phyloP scores from a whole-genome alignment of 192 early-diverging fungal species.

The Coemansia sp. region DNA sequence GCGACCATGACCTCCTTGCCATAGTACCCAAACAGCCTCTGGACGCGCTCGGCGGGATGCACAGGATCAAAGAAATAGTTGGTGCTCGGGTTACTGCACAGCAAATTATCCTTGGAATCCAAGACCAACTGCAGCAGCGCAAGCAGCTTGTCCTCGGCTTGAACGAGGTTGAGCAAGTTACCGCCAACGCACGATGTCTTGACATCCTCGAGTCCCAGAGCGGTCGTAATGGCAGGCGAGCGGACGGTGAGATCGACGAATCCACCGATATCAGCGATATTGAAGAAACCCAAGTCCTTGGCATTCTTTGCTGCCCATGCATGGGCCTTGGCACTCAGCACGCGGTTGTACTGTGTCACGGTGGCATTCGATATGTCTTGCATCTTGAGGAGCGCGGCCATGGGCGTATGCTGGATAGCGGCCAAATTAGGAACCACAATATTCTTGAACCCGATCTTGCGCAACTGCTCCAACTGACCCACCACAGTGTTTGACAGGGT shows the following conservation, averaged over 20 bases:
- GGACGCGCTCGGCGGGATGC: constrained; percentile 45
- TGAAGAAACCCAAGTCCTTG: constrained; percentile 12
- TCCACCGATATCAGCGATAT: constrained; percentile 33
- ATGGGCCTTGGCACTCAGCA: constrained; percentile 16
- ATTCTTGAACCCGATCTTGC: constrained; percentile 41
- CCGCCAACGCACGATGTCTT: constrained; percentile 46
- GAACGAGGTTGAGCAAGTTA: constrained; percentile 36
- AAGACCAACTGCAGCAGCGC: constrained; percentile 39
- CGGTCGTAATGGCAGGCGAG: constrained; percentile 11
- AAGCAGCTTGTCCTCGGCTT: constrained; percentile 43
- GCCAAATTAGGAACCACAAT: constrained; percentile 36
- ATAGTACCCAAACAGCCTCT: constrained; percentile 49
- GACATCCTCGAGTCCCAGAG: constrained; percentile 31
- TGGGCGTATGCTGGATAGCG: constrained; percentile 38
- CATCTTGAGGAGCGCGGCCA: constrained; percentile 20
- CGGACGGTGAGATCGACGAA: constrained; percentile 42
- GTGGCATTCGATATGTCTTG: constrained; percentile 24
- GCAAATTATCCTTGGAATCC: constrained; percentile 27
- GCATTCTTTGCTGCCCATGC: constrained; percentile 28
- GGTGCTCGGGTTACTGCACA: constrained; percentile 42
- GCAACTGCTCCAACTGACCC: constrained; percentile 31
- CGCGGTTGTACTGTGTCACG: constrained; percentile 27
- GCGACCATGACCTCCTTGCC: constrained; percentile 24
- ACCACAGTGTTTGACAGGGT: constrained; percentile 22
- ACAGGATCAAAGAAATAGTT: constrained; percentile 52